Evolutionary conservation across 306 rosid genomes (phyloP).

Genomic region (Quercus berberidifolia): DNA sequence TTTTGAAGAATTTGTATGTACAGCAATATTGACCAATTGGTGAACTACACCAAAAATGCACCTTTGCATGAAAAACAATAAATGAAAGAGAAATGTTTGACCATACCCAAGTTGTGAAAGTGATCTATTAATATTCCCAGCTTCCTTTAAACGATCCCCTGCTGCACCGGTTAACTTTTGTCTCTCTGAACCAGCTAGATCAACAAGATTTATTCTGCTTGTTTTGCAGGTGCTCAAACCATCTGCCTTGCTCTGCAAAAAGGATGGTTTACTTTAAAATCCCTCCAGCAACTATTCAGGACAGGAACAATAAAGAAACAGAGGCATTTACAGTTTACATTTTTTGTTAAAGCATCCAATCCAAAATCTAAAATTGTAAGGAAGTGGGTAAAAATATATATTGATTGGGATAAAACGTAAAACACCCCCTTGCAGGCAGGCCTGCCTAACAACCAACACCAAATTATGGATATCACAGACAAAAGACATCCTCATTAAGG

Average conservation of each 20-base stretch:
- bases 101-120: slow-evolving; percentile 98
- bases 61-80: background rate
- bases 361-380: background rate
- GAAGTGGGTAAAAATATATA: background rate
- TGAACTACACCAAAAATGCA: background rate
- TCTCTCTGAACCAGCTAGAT: slow-evolving; percentile 96
- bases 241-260: slow-evolving; percentile 69
- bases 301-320: slow-evolving; percentile 15
- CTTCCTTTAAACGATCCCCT: slow-evolving; percentile 98
- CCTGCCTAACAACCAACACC: background rate
- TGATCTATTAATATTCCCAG: slow-evolving; percentile 95
- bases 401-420: background rate
- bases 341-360: background rate
- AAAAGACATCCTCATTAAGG: background rate
- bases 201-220: slow-evolving; percentile 98
- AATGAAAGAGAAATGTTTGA: background rate
- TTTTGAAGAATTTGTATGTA: background rate
- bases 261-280: slow-evolving; percentile 24
- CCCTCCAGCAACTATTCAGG: slow-evolving; percentile 6
- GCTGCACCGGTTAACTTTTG: slow-evolving; percentile 94
- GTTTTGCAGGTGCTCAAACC: slow-evolving; percentile 87
- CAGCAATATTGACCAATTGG: background rate
- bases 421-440: background rate
- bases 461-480: background rate
- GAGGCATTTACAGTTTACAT: slow-evolving; percentile 2